These are phyloP conservation scores for Rhodotorula kratochvilovae DNA, from an alignment of 768 basidiomycete species.

Conservation along the genomic window DNA sequence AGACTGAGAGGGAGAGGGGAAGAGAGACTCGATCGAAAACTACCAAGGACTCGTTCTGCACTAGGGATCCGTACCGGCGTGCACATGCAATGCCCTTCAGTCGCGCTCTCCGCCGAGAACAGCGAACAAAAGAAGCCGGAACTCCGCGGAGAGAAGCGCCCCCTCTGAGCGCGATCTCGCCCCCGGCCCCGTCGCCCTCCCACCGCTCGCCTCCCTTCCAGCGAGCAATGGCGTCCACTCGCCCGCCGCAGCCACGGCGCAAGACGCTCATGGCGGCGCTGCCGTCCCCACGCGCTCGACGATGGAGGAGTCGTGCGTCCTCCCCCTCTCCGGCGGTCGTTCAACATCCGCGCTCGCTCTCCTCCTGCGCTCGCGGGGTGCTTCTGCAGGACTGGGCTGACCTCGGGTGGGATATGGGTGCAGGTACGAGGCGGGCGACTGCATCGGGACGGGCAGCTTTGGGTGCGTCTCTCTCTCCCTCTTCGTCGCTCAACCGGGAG, in stretches of 20 bases:
- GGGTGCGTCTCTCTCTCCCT: constrained; percentile 50
- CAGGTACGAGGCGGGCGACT: constrained; percentile 77
- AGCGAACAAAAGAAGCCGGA: no score
- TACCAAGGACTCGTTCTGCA: no score
- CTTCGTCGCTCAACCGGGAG: not conserved
- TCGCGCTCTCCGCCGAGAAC: no score
- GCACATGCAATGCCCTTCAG: no score
- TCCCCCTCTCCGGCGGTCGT: not conserved
- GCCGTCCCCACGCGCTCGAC: constrained; percentile 20
- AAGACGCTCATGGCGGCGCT: constrained; percentile 37
- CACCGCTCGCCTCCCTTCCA: not conserved
- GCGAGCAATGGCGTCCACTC: not conserved
- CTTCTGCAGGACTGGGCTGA: not conserved
- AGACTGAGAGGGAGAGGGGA: no score
- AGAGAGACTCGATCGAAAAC: no score
- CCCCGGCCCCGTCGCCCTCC: not conserved
- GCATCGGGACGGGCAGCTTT: constrained; percentile 96
- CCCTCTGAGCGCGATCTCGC: not conserved
- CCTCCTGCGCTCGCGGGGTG: not conserved
- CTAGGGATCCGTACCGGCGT: no score
- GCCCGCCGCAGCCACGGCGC: constrained; percentile 6
- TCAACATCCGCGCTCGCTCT: not conserved
- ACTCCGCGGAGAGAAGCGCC: no score
- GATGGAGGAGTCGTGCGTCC: constrained; percentile 29
- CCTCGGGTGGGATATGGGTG: no score